A percentile compares a stretch with the other conserved stretches of the same genome.
Conservation (phyloP, 2,329 filamentous ascomycete species). For the Pleomassaria siparia region DNA sequence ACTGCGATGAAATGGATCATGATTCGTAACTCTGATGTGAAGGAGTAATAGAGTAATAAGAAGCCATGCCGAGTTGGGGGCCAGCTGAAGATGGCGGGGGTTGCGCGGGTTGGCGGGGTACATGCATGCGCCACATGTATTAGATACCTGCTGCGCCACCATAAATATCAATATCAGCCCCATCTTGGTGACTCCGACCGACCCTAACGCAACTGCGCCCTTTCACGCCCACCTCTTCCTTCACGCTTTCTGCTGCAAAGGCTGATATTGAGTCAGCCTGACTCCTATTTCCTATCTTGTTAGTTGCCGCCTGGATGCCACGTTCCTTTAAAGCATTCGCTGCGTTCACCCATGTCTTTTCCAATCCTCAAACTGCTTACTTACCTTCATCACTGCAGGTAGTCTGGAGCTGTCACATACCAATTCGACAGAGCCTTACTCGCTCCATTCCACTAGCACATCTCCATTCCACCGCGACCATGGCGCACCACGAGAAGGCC, state of each 20-base stretch:
- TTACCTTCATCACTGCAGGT: conserved; percentile 19
- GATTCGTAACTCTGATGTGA: no score
- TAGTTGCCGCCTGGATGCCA: conserved; percentile 11
- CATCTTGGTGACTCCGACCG: neutral
- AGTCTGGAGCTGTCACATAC: conserved; percentile 5
- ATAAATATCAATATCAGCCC: neutral
- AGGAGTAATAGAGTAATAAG: no score
- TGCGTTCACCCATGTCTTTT: conserved; percentile 15
- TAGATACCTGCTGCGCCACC: no score
- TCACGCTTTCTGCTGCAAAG: conserved; percentile 3
- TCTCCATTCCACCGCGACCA: conserved; percentile 34
- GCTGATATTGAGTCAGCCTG: conserved; percentile 9
- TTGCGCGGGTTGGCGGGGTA: no score
- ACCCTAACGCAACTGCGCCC: conserved; percentile 3
- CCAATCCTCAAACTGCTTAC: conserved; percentile 11
- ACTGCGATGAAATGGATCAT: no score
- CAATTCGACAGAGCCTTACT: neutral
- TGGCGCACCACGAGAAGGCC: conserved; percentile 55
- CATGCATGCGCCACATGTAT: no score
- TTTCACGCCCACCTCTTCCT: conserved; percentile 2
- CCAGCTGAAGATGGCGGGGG: no score
- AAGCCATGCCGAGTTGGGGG: no score
- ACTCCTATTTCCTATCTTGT: neutral
- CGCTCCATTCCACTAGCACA: neutral
- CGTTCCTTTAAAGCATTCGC: conserved; percentile 11